Conservation (phyloP, 148 eudicot species). For the Pharnaceum exiguum region DNA sequence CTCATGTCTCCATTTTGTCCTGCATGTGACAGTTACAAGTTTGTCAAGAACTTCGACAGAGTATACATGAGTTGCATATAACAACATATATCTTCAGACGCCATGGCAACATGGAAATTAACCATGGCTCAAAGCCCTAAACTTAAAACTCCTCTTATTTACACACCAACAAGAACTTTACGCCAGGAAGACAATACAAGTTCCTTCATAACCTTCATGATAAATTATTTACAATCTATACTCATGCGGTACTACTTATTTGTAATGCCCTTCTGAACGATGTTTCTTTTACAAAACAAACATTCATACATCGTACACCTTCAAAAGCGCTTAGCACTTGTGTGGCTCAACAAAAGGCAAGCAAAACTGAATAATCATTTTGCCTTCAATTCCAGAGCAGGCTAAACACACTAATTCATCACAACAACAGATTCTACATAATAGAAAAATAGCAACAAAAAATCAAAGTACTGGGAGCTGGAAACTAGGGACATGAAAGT, state of each 20-base stretch:
- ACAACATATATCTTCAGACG: background rate
- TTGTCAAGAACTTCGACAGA: background rate
- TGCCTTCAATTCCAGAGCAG: no score
- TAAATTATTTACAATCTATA: background rate
- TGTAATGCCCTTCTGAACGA: background rate
- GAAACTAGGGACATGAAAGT: background rate
- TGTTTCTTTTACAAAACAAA: background rate
- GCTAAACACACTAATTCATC: no score
- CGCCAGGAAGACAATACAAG: background rate
- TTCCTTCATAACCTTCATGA: background rate
- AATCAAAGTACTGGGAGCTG: background rate
- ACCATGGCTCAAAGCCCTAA: background rate
- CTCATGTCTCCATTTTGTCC: constrained; percentile 80
- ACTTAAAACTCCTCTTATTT: background rate
- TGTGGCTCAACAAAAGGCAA: no score
- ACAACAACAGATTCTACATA: no score
- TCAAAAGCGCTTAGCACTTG: background rate
- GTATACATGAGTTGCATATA: background rate
- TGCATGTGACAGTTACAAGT: constrained; percentile 23
- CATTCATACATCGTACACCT: no score
- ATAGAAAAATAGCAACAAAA: no score
- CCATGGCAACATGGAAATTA: constrained; percentile 1
- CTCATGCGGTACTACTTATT: background rate
- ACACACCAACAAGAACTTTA: no score
- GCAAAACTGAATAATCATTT: no score